Percentiles rank a stretch among this genome's conserved stretches.
Evolutionary conservation across 2,329 filamentous ascomycete species (phyloP).

Genomic region (Fusarium lateritium): DNA sequence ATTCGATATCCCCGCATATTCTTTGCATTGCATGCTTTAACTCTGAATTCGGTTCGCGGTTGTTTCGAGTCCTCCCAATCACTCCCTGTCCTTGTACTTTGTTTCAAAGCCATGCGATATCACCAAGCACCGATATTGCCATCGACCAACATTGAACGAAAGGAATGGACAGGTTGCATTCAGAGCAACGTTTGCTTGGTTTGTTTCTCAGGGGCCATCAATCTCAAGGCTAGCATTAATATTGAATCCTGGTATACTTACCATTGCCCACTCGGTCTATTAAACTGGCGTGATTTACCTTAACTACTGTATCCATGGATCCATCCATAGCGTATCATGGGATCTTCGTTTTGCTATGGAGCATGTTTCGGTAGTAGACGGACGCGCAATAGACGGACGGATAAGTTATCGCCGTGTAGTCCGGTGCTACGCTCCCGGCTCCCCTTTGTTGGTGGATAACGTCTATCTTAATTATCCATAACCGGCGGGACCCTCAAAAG

Average conservation of each 20-base stretch:
- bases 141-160: constrained; percentile 4
- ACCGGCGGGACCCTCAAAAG: too few relatives aligned
- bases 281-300: constrained; percentile 17
- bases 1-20: constrained; percentile 34
- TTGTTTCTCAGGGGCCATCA: constrained; percentile 15
- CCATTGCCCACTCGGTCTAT: constrained; percentile 1
- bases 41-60: constrained; percentile 38
- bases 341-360: constrained; percentile 22
- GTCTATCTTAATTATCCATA: constrained; percentile 12
- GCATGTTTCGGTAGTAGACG: constrained; percentile 21
- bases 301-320: constrained; percentile 1
- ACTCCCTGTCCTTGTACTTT: constrained; percentile 38
- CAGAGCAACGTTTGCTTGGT: constrained; percentile 1
- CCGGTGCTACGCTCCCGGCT: constrained; percentile 29
- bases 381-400: constrained; percentile 26
- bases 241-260: not conserved
- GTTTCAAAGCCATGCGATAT: constrained; percentile 48
- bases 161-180: constrained; percentile 21
- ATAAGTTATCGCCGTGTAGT: constrained; percentile 27
- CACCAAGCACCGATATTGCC: constrained; percentile 25
- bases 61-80: constrained; percentile 37
- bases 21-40: constrained; percentile 18
- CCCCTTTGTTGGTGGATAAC: constrained; percentile 24
- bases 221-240: constrained; percentile 14
- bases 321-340: constrained; percentile 11